phyloP scores from a whole-genome alignment of 75 land plant genomes.

The Picea glauca region DNA sequence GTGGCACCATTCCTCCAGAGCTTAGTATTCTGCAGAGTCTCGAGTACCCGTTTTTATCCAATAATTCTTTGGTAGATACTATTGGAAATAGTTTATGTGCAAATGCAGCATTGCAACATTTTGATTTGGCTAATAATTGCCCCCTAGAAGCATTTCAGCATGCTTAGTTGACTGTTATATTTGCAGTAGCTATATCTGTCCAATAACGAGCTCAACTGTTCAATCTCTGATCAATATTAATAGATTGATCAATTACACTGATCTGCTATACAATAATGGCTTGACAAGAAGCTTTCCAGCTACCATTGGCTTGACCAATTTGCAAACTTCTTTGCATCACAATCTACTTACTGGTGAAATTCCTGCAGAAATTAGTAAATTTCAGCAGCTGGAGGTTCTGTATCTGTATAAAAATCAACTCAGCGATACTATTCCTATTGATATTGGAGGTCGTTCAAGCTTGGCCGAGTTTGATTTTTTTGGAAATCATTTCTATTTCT shows the following conservation, averaged over 20 bases:
- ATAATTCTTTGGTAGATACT: constrained; percentile 35
- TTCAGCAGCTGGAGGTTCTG: constrained; percentile 34
- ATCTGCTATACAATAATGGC: constrained; percentile 65
- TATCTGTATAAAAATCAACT: constrained; percentile 61
- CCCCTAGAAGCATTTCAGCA: constrained; percentile 38
- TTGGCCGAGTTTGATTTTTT: constrained; percentile 50
- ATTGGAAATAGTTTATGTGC: constrained; percentile 39
- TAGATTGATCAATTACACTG: constrained; percentile 23
- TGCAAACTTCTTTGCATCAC: constrained; percentile 37
- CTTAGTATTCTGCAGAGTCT: constrained; percentile 24
- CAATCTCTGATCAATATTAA: constrained; percentile 31
- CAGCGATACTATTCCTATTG: constrained; percentile 48
- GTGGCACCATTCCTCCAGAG: constrained; percentile 33
- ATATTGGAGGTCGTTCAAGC: constrained; percentile 50
- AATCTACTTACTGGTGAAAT: constrained; percentile 51
- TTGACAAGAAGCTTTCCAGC: constrained; percentile 37
- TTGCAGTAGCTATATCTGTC: constrained; percentile 53
- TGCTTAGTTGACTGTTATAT: constrained; percentile 30
- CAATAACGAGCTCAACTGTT: constrained; percentile 33
- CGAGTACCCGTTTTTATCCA: constrained; percentile 30
- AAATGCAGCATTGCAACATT: constrained; percentile 21
- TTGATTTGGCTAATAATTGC: constrained; percentile 38
- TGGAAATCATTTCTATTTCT: constrained; percentile 57
- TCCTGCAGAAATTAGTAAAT: constrained; percentile 50
- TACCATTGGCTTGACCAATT: constrained; percentile 47